Evolutionary conservation across 1,139 yeast genomes (phyloP), one percentile per base, ranked within the genome.

Genomic region (Meyerozyma elateridarum): DNA sequence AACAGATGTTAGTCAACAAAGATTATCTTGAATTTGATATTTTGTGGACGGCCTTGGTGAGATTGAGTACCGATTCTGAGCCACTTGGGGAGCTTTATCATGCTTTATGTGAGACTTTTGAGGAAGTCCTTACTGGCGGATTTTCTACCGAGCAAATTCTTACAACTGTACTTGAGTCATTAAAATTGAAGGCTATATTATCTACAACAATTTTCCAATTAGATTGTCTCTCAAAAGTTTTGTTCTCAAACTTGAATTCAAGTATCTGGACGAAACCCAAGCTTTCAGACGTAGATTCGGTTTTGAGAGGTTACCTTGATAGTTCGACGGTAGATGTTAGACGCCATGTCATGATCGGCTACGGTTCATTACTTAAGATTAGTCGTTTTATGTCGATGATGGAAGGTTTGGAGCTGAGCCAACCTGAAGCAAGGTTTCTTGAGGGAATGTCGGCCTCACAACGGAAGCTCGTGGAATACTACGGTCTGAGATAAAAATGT

Each of bases 281-380:
- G 20, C 48, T 63, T 20, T 30, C 29, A 8, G 49, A 50, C 9
- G 48, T 69, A 13, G 70, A 67, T 42, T 41, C 42, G 0, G 45
- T 48, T 1, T 46, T 68, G 9, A 46, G 49, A 27, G 43, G 39
- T 8, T 56, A 49, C 31, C 43, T 70, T 31, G 42, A 49, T 9
- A 53, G 57, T 36, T 50, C 48, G 1, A 60, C 58, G 15, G 68
- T 68, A 7, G 69, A 63, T 25, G 48, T 70, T 6, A 51, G 76
- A 39, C 53, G 73, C 36, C 41, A 49, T 15, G 65, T 66, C 1
- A 57, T 68, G 8, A 55, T 67, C 30, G 56, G 59, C n/a, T 73
- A 68, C 38, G 68, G 73, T 4, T 54, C 49, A 29, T 36, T 65
- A 29, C 36, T 61, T 28, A 52, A 46, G 29, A 30, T 20, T 9